phyloP scores from a whole-genome alignment of 2,329 filamentous ascomycete genomes.

The Diaporthe sp. region DNA sequence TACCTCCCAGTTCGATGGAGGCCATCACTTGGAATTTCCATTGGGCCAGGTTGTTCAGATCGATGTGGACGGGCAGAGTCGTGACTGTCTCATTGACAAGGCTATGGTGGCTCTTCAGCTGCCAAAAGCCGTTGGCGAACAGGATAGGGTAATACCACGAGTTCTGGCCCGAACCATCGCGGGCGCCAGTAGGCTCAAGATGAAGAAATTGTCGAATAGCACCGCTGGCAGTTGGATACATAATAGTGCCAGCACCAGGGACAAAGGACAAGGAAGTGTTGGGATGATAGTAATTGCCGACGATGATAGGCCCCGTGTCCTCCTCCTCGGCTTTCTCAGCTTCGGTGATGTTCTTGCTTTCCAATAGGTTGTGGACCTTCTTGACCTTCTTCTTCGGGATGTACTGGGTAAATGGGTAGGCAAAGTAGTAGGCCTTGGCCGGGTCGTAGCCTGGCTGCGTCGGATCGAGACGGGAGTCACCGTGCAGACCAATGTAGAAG shows the following conservation, averaged over 20 bases:
- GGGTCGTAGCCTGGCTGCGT: constrained; percentile 79
- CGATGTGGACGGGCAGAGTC: constrained; percentile 84
- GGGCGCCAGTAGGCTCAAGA: constrained; percentile 83
- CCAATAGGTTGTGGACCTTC: constrained; percentile 91
- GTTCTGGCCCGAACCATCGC: constrained; percentile 88
- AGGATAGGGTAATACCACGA: constrained; percentile 94
- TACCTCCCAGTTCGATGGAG: constrained; percentile 88
- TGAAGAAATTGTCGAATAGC: constrained; percentile 83
- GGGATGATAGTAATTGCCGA: constrained; percentile 89
- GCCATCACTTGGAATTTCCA: constrained; percentile 94
- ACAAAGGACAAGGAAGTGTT: constrained; percentile 93
- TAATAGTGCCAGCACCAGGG: constrained; percentile 80
- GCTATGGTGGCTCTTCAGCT: constrained; percentile 91
- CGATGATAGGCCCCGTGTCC: constrained; percentile 75
- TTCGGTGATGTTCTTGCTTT: constrained; percentile 58
- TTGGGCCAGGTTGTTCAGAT: constrained; percentile 83
- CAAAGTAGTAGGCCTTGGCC: constrained; percentile 84
- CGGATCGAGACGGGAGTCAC: constrained; percentile 80
- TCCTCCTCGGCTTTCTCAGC: constrained; percentile 67
- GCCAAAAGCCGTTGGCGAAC: constrained; percentile 98
- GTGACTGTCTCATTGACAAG: constrained; percentile 91
- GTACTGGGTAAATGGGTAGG: constrained; percentile 89
- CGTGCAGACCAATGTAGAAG: constrained; percentile 87
- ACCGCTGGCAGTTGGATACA: constrained; percentile 77
- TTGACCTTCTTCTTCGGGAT: constrained; percentile 89